Evolutionary conservation across 208 protist genomes (phyloP).

Genomic region (Trypanosoma vivax): DNA sequence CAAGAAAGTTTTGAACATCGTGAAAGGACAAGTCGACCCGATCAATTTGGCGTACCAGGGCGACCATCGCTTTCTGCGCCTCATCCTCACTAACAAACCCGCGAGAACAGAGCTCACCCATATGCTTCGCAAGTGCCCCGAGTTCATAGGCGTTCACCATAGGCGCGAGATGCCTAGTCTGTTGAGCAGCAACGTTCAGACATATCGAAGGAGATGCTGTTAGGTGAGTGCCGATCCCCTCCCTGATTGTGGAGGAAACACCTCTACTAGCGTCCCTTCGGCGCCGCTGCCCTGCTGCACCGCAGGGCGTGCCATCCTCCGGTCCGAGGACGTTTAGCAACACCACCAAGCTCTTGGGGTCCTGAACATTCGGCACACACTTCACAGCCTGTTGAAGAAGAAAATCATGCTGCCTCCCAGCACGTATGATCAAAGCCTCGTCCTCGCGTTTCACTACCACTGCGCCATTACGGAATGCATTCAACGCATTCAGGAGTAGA

Average conservation of each 20-base stretch:
- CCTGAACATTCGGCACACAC: slow-evolving; percentile 5
- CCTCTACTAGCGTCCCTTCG: no score
- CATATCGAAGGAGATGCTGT: not conserved
- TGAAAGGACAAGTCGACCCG: slow-evolving; percentile 12
- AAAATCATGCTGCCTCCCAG: slow-evolving; percentile 10
- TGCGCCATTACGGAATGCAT: slow-evolving; percentile 13
- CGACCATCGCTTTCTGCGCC: slow-evolving; percentile 2
- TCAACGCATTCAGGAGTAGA: slow-evolving; percentile 18
- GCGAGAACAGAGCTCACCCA: slow-evolving; percentile 12
- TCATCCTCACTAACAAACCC: slow-evolving; percentile 5
- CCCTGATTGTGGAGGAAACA: no score
- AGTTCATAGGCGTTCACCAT: slow-evolving; percentile 31
- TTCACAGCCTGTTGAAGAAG: slow-evolving; percentile 13
- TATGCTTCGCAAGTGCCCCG: slow-evolving; percentile 21
- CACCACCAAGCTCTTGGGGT: slow-evolving; percentile 27
- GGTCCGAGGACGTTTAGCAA: slow-evolving; percentile 13
- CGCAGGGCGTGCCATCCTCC: not conserved
- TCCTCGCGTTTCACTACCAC: slow-evolving; percentile 5
- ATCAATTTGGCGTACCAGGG: slow-evolving; percentile 4
- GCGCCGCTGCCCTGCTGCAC: not conserved
- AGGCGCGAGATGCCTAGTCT: slow-evolving; percentile 15
- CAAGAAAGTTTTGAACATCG: slow-evolving; percentile 17
- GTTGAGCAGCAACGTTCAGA: slow-evolving; percentile 12
- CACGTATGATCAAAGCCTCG: slow-evolving; percentile 9
- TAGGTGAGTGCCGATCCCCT: no score